These are phyloP conservation scores for Hondaea fermentalgiana DNA, from an alignment of 108 stramenopile genomes.

Conservation along the genomic window DNA sequence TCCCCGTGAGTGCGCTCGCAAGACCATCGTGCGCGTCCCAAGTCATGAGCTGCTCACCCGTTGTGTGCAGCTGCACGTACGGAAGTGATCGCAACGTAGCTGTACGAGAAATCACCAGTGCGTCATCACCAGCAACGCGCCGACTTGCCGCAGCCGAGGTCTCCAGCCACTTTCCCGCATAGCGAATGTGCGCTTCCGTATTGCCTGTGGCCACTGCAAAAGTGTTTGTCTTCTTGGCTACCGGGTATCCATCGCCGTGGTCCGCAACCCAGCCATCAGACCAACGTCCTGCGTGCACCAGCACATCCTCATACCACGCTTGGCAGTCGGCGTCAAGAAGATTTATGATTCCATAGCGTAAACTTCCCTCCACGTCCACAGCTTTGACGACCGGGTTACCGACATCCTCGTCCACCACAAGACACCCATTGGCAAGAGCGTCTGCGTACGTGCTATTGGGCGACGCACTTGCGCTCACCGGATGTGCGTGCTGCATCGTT, in stretches of 20 bases:
- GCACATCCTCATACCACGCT: neutral
- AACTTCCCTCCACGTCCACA: neutral
- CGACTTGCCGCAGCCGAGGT: neutral
- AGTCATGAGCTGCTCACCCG: neutral
- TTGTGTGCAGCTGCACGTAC: neutral
- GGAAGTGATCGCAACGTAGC: neutral
- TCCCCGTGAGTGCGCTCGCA: slow-evolving; percentile 1
- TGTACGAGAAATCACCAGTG: neutral
- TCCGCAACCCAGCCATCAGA: slow-evolving; percentile 3
- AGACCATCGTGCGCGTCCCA: slow-evolving; percentile 7
- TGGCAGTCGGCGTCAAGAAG: neutral
- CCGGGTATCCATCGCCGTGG: neutral
- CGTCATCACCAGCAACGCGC: neutral
- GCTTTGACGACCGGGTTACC: neutral
- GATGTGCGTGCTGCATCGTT: neutral
- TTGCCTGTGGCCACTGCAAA: neutral
- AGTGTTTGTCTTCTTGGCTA: neutral
- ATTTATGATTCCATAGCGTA: neutral
- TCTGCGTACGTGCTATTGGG: neutral
- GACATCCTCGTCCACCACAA: neutral
- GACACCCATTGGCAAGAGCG: neutral
- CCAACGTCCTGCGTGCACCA: neutral
- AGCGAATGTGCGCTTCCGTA: neutral
- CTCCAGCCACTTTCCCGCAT: neutral
- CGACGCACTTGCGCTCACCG: neutral